Evolutionary conservation across 2,329 filamentous ascomycete species (phyloP).

Genomic region (Colletotrichum brevisporum): DNA sequence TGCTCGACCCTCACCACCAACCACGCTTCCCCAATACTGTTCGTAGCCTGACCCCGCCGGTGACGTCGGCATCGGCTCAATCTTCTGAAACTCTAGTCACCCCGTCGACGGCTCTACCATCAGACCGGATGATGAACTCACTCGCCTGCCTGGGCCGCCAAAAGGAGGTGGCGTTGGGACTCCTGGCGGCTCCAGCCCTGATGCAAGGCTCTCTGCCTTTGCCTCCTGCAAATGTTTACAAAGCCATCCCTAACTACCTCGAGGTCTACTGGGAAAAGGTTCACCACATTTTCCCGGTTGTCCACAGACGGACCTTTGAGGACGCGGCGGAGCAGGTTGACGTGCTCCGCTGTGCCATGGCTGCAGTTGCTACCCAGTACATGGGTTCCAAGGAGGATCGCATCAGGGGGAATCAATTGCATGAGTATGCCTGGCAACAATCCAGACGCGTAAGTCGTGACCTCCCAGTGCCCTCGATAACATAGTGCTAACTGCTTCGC

Average conservation of each 20-base stretch:
- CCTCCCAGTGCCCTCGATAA: not conserved
- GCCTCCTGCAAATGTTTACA: conserved; percentile 49
- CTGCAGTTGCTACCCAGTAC: conserved; percentile 68
- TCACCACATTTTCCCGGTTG: conserved; percentile 63
- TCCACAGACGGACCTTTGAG: conserved; percentile 64
- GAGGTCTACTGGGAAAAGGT: conserved; percentile 68
- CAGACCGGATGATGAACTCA: conserved; percentile 51
- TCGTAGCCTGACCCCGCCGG: conserved; percentile 64
- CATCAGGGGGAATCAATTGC: conserved; percentile 63
- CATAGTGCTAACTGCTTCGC: conserved; percentile 8
- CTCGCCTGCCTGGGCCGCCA: conserved; percentile 56
- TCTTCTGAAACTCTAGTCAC: conserved; percentile 65
- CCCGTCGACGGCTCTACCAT: conserved; percentile 56
- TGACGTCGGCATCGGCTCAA: conserved; percentile 59
- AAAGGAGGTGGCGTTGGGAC: conserved; percentile 56
- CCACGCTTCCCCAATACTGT: conserved; percentile 58
- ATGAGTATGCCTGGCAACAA: conserved; percentile 66
- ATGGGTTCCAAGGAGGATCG: conserved; percentile 64
- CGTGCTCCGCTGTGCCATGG: conserved; percentile 68
- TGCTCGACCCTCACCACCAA: conserved; percentile 53
- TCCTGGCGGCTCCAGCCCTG: conserved; percentile 54
- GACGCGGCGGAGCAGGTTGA: conserved; percentile 56
- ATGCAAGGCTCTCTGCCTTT: conserved; percentile 53
- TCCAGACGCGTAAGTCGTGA: conserved; percentile 62
- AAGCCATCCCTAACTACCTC: conserved; percentile 64